Evolutionary conservation across 345 rosid genomes (phyloP), one percentile per base, ranked within the genome.

Genomic region (Mercurialis annua): DNA sequence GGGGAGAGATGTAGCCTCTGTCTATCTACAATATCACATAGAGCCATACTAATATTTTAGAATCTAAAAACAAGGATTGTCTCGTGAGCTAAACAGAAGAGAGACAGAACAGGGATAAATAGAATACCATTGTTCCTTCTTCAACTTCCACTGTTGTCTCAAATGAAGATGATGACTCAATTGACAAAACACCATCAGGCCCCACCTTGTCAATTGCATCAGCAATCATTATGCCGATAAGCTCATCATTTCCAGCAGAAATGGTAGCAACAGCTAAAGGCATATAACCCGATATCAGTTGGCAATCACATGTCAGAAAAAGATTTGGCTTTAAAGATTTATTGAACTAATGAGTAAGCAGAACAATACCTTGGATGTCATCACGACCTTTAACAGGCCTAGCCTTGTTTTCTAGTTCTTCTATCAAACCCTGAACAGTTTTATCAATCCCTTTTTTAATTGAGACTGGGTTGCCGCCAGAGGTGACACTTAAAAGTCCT

Each of bases 201-300:
- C 99, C 99, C 67, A 94, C 99, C 77, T 92, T 94, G 78, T 94
- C 97, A 73, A 94, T 94, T 67, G 98, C 98, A 83, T 92, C 97
- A 63, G 98, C 98, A 74, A 94, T 77, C 98, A 94, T 94, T 57
- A 92, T 68, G 33, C 99, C 99, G 30, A 94, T 82, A 46, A 94
- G 89, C 27, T 94, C 98, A 74, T 94, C 98, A 70, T 94, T 94
- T 73, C 99, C 99, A 76, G 99, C 86, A 65, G 99, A 94, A 53
- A 94, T 89, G 33, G 99, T 10, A 5, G 99, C 99, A 71, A 94
- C 88, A 29, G 99, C 98, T 91, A 68, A 17, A 47, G 68, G 34
- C 15, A 51, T 23, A 51, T 23, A 51, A 33, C 23, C 52, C 24
- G 17, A 23, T 14, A 27, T 30, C 21, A 23, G n/a, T 58, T n/a